Evolutionary conservation across 306 rosid genomes (phyloP).

Genomic region (Dryas drummondii): DNA sequence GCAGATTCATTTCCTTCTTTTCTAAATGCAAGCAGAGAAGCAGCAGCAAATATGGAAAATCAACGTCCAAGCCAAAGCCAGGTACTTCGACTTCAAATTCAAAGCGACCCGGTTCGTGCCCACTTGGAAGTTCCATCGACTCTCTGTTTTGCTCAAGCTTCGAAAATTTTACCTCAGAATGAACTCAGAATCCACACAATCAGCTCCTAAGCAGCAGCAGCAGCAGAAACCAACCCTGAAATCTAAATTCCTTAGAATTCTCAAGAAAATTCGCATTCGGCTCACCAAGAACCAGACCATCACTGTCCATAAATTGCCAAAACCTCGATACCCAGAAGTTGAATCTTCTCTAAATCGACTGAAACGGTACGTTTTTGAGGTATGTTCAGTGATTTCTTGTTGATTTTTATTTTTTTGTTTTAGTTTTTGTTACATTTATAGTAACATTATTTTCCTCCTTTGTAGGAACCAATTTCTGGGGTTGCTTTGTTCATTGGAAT

Average conservation of each 20-base stretch:
- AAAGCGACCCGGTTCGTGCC: slow-evolving; percentile 26
- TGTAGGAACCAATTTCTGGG: slow-evolving; percentile 30
- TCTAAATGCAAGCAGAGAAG: slow-evolving; percentile 36
- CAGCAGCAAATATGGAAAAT: slow-evolving; percentile 48
- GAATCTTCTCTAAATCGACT: background rate
- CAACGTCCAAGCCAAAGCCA: slow-evolving; percentile 46
- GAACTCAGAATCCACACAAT: slow-evolving; percentile 32
- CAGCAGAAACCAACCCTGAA: slow-evolving; percentile 16
- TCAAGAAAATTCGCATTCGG: slow-evolving; percentile 28
- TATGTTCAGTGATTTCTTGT: background rate
- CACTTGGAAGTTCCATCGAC: slow-evolving; percentile 35
- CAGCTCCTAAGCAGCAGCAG: slow-evolving; percentile 3
- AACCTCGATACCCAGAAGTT: slow-evolving; percentile 10
- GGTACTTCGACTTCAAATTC: slow-evolving; percentile 43
- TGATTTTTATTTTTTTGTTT: background rate
- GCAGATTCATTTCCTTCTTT: background rate
- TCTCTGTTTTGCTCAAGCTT: slow-evolving; percentile 49
- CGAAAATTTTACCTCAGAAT: slow-evolving; percentile 30
- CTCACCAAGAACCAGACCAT: slow-evolving; percentile 6
- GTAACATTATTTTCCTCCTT: background rate
- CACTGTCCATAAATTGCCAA: background rate
- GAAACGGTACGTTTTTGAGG: slow-evolving; percentile 10
- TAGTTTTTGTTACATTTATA: background rate
- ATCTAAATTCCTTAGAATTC: slow-evolving; percentile 28
- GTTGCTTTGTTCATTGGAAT: slow-evolving; percentile 28